Evolutionary conservation across 2,329 filamentous ascomycete genomes (phyloP), one percentile per base, ranked within the genome.

Genomic region (Diplocarpon mali): DNA sequence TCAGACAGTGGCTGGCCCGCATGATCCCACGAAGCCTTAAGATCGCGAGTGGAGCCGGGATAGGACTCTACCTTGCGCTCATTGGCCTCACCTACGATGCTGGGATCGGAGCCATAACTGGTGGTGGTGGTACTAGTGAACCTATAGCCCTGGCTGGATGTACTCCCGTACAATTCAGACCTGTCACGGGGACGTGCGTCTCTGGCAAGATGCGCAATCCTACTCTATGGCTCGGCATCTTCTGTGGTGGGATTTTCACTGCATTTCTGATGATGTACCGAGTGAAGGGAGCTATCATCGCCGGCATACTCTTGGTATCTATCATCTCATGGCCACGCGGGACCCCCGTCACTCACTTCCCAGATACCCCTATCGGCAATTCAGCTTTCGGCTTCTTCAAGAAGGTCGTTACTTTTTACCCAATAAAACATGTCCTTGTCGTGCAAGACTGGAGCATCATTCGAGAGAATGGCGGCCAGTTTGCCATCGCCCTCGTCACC

Each of bases 1-100:
- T 94, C 67, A 81, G 87, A 12, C 87, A 93, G 62, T 93, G 86
- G 86, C 76, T 94, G 20, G 87, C 87, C 14, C 78, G 85, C 53
- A 80, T 83, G 35, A 87, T 93, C 51, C 87, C 87, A 1, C 74
- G 77, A 34, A 87, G 82, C 44, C 89, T 94, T 67, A 94, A 93
- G 65, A 77, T 92, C 44, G 86, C 86, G 12, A 90, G 84, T 13
- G 84, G 85, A 51, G 85, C 86, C 42, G 87, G 87, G 48, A 93
- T 93, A 52, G 87, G 87, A 16, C 70, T 94, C 1, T 93, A 90
- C 62, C 71, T 60, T 13, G 54, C 82, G 15, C 67, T 86, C 39
- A 85, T 86, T 50, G 82, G 82, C 15, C 70, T 86, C 38, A 87
- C 83, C 2, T 92, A 92, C 61, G 79, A 75, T 54, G 83, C 88